phyloP scores from a whole-genome alignment of 1,284 basidiomycete species.

The Microbotryum scabiosae region DNA sequence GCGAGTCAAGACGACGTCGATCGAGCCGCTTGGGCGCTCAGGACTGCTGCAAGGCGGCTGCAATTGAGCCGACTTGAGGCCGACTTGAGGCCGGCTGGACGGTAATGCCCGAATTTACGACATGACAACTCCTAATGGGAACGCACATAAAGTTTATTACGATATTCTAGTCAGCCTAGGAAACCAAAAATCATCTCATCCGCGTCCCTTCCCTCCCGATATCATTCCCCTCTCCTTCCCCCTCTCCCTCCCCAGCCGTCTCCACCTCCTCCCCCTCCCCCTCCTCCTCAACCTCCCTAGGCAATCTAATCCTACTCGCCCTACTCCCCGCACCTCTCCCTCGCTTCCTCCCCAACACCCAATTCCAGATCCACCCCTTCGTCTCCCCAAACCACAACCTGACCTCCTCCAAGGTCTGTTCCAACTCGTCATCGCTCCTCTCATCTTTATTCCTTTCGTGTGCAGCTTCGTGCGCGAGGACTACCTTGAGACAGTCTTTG shows the following conservation, averaged over 20 bases:
- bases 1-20: too few species aligned
- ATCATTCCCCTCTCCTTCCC: neutral
- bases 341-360: neutral
- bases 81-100: too few species aligned
- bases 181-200: too few species aligned
- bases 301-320: neutral
- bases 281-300: neutral
- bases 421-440: constrained; percentile 31
- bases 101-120: too few species aligned
- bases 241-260: neutral
- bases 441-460: constrained; percentile 5
- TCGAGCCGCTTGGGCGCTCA: too few species aligned
- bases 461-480: constrained; percentile 26
- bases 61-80: too few species aligned
- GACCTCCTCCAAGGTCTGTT: constrained; percentile 35
- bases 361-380: neutral
- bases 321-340: neutral
- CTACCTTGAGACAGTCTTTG: constrained; percentile 69
- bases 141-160: too few species aligned
- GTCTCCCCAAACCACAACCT: constrained; percentile 28
- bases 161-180: too few species aligned
- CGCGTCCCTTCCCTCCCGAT: too few species aligned
- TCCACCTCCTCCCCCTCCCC: neutral
- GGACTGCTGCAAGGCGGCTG: too few species aligned
- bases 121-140: too few species aligned